Percentiles rank a stretch among this genome's conserved stretches.
phyloP scores from a whole-genome alignment of 2,329 filamentous ascomycete species.

The Ophiostoma novo-ulmi region DNA sequence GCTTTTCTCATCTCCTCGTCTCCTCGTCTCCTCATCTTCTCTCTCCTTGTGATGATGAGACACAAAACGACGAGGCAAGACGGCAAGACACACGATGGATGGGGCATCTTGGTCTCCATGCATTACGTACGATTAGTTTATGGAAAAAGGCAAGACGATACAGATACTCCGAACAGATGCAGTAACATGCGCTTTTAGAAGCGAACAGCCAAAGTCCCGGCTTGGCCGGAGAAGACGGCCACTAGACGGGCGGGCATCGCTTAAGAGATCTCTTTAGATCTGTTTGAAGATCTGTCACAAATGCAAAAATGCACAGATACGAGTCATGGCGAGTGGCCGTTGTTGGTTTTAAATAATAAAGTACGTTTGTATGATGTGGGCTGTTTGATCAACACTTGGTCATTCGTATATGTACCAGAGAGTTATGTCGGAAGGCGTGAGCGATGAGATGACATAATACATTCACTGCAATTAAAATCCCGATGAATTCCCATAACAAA shows the following conservation, averaged over 20 bases:
- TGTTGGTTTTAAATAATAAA: not conserved
- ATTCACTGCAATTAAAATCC: not conserved
- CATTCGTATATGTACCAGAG: not conserved
- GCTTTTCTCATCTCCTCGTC: not conserved
- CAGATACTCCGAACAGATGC: not conserved
- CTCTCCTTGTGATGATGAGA: not conserved
- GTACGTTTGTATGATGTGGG: not conserved
- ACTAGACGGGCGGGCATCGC: not conserved
- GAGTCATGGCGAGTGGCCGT: not conserved
- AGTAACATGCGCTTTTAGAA: not conserved
- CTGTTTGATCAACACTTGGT: constrained; percentile 9
- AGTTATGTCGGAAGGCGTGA: not conserved
- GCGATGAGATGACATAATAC: not conserved
- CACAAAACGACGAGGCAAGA: not conserved
- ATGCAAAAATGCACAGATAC: not conserved
- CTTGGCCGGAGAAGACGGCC: not conserved
- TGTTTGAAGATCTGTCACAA: constrained; percentile 2
- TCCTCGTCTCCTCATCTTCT: not conserved
- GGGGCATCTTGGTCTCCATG: not conserved
- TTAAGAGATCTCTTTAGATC: not conserved
- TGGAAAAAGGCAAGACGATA: not conserved
- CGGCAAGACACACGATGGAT: not conserved
- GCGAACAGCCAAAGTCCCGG: not conserved
- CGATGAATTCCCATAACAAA: not conserved
- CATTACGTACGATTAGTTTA: not conserved